Evolutionary conservation across 331 rosid species (phyloP), one percentile per base, ranked within the genome.

Genomic region (Malus hybrid): DNA sequence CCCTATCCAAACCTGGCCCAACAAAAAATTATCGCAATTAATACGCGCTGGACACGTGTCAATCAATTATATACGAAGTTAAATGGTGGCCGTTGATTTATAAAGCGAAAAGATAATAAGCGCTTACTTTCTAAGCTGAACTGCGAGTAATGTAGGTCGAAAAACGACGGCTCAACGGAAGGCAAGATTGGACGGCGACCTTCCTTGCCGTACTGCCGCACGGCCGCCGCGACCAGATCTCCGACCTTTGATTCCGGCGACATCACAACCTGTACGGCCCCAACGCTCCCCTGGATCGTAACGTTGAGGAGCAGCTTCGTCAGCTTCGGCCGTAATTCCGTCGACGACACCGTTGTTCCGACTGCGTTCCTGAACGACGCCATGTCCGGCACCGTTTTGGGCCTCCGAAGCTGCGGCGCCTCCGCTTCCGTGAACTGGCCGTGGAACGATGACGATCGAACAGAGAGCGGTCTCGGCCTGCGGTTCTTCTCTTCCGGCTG

Each of bases 81-180:
- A 5, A 32, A 61, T 62, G 22, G 20, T 2, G 20, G 6, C 15
- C 62, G 28, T n/a, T n/a, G 7, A n/a, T 19, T 30, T 2, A 15
- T 10, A 26, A 22, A 10, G 3, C 10, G 26, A 71, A 5, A 20
- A 3, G 39, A 61, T 13, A 11, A 9, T 26, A 26, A 33, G 4
- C 10, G 34, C 89, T 76, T 71, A 92, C 97, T 84, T 87, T 92
- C 96, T 82, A 92, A 80, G 84, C 93, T 89, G 85, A 92, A 92
- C 84, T 89, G 97, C 2, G 96, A 92, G 71, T 86, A 92, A 72
- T 92, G 96, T 75, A 92, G 97, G 60, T 88, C 91, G 78, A 85
- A 92, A 11, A 53, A 42, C 9, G 85, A 68, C 7, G 88, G 75
- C 3, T 69, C 80, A 7, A 36, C 28, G 71, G 86, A 63, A 30